Base-by-base conservation (phyloP, 2,329 filamentous ascomycete genomes). In the Ceratocystis diversiconidia region DNA sequence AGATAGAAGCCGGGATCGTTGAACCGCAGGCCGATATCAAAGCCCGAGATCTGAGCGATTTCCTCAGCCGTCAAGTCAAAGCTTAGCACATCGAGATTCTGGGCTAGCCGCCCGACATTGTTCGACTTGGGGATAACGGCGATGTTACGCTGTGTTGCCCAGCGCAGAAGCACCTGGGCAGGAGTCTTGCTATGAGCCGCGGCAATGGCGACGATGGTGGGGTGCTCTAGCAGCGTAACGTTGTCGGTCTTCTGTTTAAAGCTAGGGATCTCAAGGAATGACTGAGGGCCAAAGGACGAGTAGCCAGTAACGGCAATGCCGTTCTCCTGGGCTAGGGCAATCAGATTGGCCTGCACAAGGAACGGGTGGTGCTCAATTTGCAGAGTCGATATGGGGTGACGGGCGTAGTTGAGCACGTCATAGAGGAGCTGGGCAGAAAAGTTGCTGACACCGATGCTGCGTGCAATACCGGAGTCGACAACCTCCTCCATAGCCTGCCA, bases 331-430 rank as follows among this genome's bases (percentile, higher is more conserved):
- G 86, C 87, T 63, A 90, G 83, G 71, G 83, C 78, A 71, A 94
- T 74, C 63, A 95, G 82, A 64, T 85, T 81, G 67, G 79, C 76
- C 80, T 95, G 90, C 68, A 88, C 86, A 67, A 92, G 83, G 81
- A 92, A 94, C 30, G 90, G 90, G 81, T 95, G 90, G 79, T 92
- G 89, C 80, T 95, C 90, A 75, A 95, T 86, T 80, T 95, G 90
- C 68, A 94, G 85, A 50, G 87, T 86, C 48, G 89, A 87, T 7
- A 89, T 88, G 57, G 80, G 80, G 75, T 90, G 83, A 71, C 82
- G 84, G 69, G 88, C 88, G 76, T 91, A 90, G 71, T 87, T 84
- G 73, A 92, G 81, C 70, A 92, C 78, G 76, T 94, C 89, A 75
- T 92, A 87, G 72, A 95, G 76, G 69, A 90, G 79, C 76, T 88